These are phyloP conservation scores for Rhodotorula sp. DNA, from an alignment of 1,284 basidiomycete genomes.

Conservation along the genomic window DNA sequence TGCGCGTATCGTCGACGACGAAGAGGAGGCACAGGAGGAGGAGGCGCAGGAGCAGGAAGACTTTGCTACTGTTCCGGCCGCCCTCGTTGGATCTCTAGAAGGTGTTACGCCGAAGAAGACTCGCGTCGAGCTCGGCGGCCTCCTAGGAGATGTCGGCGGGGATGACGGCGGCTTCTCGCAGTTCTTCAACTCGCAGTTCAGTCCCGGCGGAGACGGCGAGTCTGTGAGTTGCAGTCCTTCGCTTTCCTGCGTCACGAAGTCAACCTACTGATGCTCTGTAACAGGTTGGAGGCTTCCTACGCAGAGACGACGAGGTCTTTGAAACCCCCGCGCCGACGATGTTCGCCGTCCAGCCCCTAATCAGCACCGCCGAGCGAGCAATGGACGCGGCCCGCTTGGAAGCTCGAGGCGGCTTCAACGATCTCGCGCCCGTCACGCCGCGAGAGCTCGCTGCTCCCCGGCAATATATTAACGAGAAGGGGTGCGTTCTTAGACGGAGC, in stretches of 20 bases:
- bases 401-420: slow-evolving; percentile 22
- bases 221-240: slow-evolving; percentile 1
- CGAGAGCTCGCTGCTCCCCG: slow-evolving; percentile 26
- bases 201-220: slow-evolving; percentile 14
- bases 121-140: slow-evolving; percentile 13
- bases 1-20: slow-evolving; percentile 6
- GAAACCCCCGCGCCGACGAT: slow-evolving; percentile 17
- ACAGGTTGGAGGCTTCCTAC: slow-evolving; percentile 33
- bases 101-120: background rate
- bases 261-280: rapidly evolving
- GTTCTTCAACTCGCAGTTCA: slow-evolving; percentile 40
- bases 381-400: slow-evolving; percentile 29
- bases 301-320: slow-evolving; percentile 8
- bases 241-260: no score
- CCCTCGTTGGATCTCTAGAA: background rate
- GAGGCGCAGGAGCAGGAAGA: background rate
- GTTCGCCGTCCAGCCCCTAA: slow-evolving; percentile 17
- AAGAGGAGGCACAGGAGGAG: background rate
- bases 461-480: slow-evolving; percentile 40
- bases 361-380: slow-evolving; percentile 31
- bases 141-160: slow-evolving; percentile 8
- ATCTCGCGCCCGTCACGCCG: slow-evolving; percentile 24
- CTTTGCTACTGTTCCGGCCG: background rate
- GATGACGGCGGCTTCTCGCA: slow-evolving; percentile 33
- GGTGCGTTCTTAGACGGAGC: slow-evolving; percentile 5